Evolutionary conservation across 73 alveolate genomes (phyloP).

Genomic region (Paramecium tetraurelia): DNA sequence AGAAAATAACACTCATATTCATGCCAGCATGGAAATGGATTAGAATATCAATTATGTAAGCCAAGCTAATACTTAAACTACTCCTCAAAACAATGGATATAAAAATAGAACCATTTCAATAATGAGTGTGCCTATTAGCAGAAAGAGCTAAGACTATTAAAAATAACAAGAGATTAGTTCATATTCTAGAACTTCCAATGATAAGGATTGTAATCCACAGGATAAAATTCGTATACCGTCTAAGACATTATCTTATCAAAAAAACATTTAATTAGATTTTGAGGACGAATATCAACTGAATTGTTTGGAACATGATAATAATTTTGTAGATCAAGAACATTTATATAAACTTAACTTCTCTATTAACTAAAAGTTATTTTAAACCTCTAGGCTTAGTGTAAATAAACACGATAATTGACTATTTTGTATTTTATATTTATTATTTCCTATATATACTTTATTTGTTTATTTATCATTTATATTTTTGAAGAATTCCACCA

Average conservation of each 20-base stretch:
- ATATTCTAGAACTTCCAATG: not conserved
- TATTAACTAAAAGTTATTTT: not conserved
- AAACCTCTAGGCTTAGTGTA: not conserved
- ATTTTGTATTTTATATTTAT: not conserved
- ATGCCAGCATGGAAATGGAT: constrained; percentile 29
- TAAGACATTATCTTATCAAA: not conserved
- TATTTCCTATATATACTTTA: not conserved
- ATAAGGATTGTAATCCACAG: not conserved
- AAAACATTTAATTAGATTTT: not conserved
- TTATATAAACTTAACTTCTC: not conserved
- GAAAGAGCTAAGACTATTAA: not conserved
- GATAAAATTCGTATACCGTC: not conserved
- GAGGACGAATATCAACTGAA: not conserved
- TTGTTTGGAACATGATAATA: not conserved
- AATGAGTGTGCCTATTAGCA: not conserved
- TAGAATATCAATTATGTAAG: not conserved
- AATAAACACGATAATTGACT: not conserved
- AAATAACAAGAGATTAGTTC: not conserved
- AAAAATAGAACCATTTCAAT: not conserved
- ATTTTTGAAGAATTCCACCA: not conserved
- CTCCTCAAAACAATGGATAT: not conserved
- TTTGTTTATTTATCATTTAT: not conserved
- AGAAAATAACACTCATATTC: not conserved
- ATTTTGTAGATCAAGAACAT: constrained; percentile 1
- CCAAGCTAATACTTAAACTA: not conserved